Conservation (phyloP, 2,329 filamentous ascomycete genomes). For the Aureobasidium subglaciale region DNA sequence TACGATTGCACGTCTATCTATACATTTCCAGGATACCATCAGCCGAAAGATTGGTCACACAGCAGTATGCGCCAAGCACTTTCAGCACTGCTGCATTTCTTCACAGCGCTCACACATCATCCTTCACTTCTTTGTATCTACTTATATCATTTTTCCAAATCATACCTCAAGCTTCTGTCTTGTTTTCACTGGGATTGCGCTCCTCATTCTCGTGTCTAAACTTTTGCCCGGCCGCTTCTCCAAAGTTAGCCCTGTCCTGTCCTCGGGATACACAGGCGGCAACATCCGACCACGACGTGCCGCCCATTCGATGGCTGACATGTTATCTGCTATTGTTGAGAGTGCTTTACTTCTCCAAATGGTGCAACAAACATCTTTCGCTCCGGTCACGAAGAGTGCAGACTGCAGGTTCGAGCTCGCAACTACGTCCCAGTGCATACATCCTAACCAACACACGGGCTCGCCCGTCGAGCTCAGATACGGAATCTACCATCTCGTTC, state of each 20-base stretch:
- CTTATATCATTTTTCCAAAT: not conserved
- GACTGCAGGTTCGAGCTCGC: not conserved
- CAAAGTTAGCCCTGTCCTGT: too few species aligned
- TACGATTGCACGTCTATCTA: not conserved
- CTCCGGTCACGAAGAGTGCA: too few species aligned
- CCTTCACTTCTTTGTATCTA: slow-evolving; percentile 1
- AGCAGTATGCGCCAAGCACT: not conserved
- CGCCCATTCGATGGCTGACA: too few species aligned
- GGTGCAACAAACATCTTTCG: not conserved
- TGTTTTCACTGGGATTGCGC: too few species aligned
- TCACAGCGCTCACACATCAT: not conserved
- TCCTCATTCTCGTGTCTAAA: too few species aligned
- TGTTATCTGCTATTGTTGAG: too few species aligned
- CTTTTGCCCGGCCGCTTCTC: too few species aligned
- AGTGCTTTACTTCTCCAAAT: not conserved
- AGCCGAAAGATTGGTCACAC: slow-evolving; percentile 5
- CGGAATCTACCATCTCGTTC: not conserved
- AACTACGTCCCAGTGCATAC: not conserved
- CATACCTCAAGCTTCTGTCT: too few species aligned
- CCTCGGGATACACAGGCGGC: not conserved
- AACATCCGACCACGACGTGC: too few species aligned
- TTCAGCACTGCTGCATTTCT: not conserved
- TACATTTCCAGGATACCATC: not conserved
- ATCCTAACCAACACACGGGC: not conserved
- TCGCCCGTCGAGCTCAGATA: not conserved